These are phyloP conservation scores for Colletotrichum theobromicola DNA, from an alignment of 2,329 filamentous ascomycete genomes.

Conservation along the genomic window DNA sequence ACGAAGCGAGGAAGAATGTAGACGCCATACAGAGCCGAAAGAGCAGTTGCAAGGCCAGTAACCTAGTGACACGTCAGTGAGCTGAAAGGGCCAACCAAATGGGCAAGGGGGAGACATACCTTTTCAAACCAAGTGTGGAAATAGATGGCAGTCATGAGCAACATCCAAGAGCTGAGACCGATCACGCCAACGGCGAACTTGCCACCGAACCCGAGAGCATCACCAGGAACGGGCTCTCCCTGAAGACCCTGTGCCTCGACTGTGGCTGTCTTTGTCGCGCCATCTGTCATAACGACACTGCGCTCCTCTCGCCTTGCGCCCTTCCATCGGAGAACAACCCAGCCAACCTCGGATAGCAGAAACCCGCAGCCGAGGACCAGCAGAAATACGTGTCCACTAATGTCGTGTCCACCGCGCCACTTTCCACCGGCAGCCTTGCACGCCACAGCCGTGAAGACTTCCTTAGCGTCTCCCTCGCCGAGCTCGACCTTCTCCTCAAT, in stretches of 20 bases:
- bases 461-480: slow-evolving; percentile 50
- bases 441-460: slow-evolving; percentile 73
- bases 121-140: slow-evolving; percentile 99
- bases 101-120: slow-evolving; percentile 52
- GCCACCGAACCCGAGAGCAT: slow-evolving; percentile 47
- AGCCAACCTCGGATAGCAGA: slow-evolving; percentile 79
- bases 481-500: slow-evolving; percentile 51
- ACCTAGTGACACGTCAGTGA: slow-evolving; percentile 44
- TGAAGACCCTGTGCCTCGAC: slow-evolving; percentile 44
- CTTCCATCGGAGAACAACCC: slow-evolving; percentile 53
- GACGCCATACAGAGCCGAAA: slow-evolving; percentile 50
- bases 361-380: slow-evolving; percentile 85
- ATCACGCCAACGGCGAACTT: slow-evolving; percentile 69
- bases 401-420: slow-evolving; percentile 95
- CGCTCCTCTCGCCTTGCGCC: slow-evolving; percentile 61
- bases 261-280: slow-evolving; percentile 65
- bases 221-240: background rate
- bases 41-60: slow-evolving; percentile 57
- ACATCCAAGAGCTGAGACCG: slow-evolving; percentile 86
- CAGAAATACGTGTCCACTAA: slow-evolving; percentile 94
- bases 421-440: slow-evolving; percentile 83
- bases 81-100: no score
- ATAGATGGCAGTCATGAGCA: slow-evolving; percentile 97
- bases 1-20: slow-evolving; percentile 59
- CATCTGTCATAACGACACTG: slow-evolving; percentile 69